Conservation (phyloP, 345 rosid genomes). For the Heritiera littoralis region DNA sequence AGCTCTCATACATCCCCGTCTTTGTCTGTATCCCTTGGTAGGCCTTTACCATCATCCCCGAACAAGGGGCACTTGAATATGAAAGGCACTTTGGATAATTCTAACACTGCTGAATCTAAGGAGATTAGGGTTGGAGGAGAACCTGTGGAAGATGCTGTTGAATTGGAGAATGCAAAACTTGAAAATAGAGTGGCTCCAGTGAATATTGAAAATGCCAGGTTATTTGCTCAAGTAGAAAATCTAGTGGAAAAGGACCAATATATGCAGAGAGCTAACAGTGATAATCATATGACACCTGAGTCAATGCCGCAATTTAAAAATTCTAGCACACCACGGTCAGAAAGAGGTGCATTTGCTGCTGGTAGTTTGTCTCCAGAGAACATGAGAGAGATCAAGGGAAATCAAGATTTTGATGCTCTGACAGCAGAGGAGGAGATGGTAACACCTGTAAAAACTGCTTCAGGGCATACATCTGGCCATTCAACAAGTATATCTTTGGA, state of each 20-base stretch:
- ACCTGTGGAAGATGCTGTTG: background rate
- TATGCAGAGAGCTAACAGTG: slow-evolving; percentile 20
- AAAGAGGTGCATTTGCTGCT: slow-evolving; percentile 18
- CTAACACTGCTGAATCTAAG: slow-evolving; percentile 26
- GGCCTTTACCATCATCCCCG: slow-evolving; percentile 31
- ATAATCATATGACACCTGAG: slow-evolving; percentile 15
- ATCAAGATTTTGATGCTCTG: slow-evolving; percentile 29
- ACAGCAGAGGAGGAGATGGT: slow-evolving; percentile 7
- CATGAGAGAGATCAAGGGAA: slow-evolving; percentile 21
- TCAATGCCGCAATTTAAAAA: slow-evolving; percentile 21
- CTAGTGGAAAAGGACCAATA: slow-evolving; percentile 25
- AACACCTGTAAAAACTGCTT: slow-evolving; percentile 22
- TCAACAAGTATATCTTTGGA: slow-evolving; percentile 35
- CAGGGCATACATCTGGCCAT: slow-evolving; percentile 22
- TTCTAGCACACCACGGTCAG: slow-evolving; percentile 21
- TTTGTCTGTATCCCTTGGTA: slow-evolving; percentile 31
- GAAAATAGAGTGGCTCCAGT: slow-evolving; percentile 17
- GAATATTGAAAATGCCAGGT: slow-evolving; percentile 13
- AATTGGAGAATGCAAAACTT: slow-evolving; percentile 25
- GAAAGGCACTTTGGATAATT: slow-evolving; percentile 29
- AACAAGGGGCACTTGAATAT: slow-evolving; percentile 27
- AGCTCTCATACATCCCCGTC: slow-evolving; percentile 30
- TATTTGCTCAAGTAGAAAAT: slow-evolving; percentile 22
- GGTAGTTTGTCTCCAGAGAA: slow-evolving; percentile 23
- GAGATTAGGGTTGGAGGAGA: slow-evolving; percentile 26